Base-by-base conservation (phyloP, 73 alveolate genomes). In the Paramecium caudatum region DNA sequence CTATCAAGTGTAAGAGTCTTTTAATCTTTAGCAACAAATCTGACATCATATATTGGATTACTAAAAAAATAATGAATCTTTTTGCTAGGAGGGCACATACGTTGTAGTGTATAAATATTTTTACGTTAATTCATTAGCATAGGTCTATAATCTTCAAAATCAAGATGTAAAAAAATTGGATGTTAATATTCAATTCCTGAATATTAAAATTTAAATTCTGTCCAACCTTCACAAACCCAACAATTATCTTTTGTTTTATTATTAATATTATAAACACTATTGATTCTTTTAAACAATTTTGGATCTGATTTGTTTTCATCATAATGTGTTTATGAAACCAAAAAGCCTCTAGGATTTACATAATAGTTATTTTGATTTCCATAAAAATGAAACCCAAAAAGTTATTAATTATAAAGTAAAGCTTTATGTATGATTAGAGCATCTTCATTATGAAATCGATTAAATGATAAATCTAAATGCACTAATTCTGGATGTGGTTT, bases 161-260 rank as follows among this genome's bases (percentile, higher is more conserved):
- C 93, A 9, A 86, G 46, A 63, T 86, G 93, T 4, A 86, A 63
- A 27, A 86, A 86, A 27, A 62, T 78, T 0, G 93, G 93, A 63
- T 86, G 49, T 21, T 86, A 23, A 23, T 48, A 62, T 27, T 47
- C 30, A 43, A 36, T 61, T 8, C 61, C 87, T 4, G 80, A 47
- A 23, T 46, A 62, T 62, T 86, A 61, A 65, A 86, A 86, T 27
- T 68, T 43, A 0, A 86, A 23, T 27, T 86, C 93, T 41, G 34
- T 15, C 93, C 93, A 86, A 25, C 93, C 90, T 15, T 86, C 93
- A 86, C 93, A 86, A n/a, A 86, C 65, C 93, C 93, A 86, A 48
- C 93, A 86, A 43, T 62, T 61, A 3, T 86, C 93, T 62, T 62
- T 61, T 5, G 82, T 86, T n/a, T 33, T 62, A 10, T 45, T 86